A percentile compares a stretch with the other conserved stretches of the same genome.
phyloP scores from a whole-genome alignment of 2,329 filamentous ascomycete species.

The Ramichloridium luteum region DNA sequence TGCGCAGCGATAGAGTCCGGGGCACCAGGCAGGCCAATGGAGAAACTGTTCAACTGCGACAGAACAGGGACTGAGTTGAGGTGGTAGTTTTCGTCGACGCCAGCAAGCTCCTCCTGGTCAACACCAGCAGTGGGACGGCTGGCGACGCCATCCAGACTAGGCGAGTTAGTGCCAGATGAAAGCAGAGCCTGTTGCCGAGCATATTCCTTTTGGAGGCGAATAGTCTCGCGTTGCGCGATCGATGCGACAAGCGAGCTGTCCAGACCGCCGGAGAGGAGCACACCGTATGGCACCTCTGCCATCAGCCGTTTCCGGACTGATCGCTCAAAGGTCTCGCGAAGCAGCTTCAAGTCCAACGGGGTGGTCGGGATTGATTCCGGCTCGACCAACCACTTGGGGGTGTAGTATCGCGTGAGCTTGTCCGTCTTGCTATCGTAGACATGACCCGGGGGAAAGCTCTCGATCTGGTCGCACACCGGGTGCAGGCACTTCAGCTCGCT shows the following conservation, averaged over 20 bases:
- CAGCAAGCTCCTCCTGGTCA: slow-evolving; percentile 63
- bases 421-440: slow-evolving; percentile 90
- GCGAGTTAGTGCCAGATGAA: slow-evolving; percentile 19
- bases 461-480: slow-evolving; percentile 88
- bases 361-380: slow-evolving; percentile 62
- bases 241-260: slow-evolving; percentile 92
- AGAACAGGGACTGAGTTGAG: slow-evolving; percentile 82
- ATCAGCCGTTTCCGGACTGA: slow-evolving; percentile 93
- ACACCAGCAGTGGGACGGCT: slow-evolving; percentile 37
- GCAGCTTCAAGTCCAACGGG: slow-evolving; percentile 69
- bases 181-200: slow-evolving; percentile 30
- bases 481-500: slow-evolving; percentile 92
- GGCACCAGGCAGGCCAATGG: slow-evolving; percentile 84
- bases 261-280: slow-evolving; percentile 84
- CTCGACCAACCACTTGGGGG: slow-evolving; percentile 82
- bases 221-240: slow-evolving; percentile 86
- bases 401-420: slow-evolving; percentile 73
- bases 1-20: slow-evolving; percentile 86
- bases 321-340: slow-evolving; percentile 74
- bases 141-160: slow-evolving; percentile 20
- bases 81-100: slow-evolving; percentile 86
- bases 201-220: slow-evolving; percentile 50
- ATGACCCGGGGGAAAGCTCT: slow-evolving; percentile 88
- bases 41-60: slow-evolving; percentile 96
- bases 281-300: slow-evolving; percentile 97